phyloP scores from a whole-genome alignment of 2,329 filamentous ascomycete species.

The Xylariomycetidae sp. region DNA sequence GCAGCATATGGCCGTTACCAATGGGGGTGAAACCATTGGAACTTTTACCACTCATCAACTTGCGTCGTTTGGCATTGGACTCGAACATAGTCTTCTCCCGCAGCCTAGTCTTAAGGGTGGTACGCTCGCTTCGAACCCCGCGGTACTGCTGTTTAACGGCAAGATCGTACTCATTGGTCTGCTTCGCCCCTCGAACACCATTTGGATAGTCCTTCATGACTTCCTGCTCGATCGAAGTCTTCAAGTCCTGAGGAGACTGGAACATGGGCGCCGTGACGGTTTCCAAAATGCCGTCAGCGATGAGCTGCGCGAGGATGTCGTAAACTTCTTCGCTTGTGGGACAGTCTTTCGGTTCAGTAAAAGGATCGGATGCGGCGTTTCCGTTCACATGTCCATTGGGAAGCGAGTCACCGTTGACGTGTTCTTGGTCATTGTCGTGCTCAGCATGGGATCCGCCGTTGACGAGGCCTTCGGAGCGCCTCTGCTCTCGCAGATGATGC shows the following conservation, averaged over 20 bases:
- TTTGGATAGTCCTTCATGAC: slow-evolving; percentile 50
- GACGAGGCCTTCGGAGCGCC: slow-evolving; percentile 18
- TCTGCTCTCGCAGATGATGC: slow-evolving; percentile 43
- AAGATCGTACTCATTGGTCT: slow-evolving; percentile 53
- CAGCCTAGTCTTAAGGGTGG: slow-evolving; percentile 21
- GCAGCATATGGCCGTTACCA: slow-evolving; percentile 33
- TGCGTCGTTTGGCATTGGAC: slow-evolving; percentile 43
- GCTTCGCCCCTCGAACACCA: slow-evolving; percentile 56
- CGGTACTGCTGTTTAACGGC: slow-evolving; percentile 18
- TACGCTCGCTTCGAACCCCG: slow-evolving; percentile 17
- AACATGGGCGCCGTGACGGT: slow-evolving; percentile 54
- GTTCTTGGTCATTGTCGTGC: slow-evolving; percentile 17
- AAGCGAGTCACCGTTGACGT: slow-evolving; percentile 33
- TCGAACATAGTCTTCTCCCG: slow-evolving; percentile 15
- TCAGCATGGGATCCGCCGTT: neutral
- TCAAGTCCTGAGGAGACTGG: slow-evolving; percentile 54
- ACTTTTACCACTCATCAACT: slow-evolving; percentile 42
- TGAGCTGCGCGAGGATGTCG: slow-evolving; percentile 44
- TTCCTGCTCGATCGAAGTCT: slow-evolving; percentile 56
- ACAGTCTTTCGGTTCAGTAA: no score
- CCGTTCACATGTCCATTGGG: slow-evolving; percentile 18
- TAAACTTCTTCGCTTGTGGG: slow-evolving; percentile 44
- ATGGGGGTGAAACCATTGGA: slow-evolving; percentile 32
- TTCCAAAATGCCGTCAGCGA: slow-evolving; percentile 62
- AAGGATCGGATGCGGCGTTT: slow-evolving; percentile 30